Evolutionary conservation across 805 yeast genomes (phyloP).

Genomic region (Tetrapisispora taiwanensis): DNA sequence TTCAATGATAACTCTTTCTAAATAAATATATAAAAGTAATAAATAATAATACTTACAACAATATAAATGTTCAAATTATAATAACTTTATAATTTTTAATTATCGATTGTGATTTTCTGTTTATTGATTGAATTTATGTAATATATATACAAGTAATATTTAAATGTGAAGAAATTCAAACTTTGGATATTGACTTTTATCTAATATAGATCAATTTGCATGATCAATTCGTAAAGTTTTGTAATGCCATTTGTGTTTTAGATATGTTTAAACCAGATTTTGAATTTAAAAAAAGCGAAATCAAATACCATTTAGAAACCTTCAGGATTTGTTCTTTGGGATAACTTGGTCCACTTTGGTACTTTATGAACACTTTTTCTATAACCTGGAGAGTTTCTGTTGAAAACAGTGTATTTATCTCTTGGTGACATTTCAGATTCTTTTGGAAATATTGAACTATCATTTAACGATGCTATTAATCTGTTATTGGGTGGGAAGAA

Average conservation of each 20-base stretch:
- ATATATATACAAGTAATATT: neutral
- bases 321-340: slow-evolving; percentile 71
- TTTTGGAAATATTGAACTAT: slow-evolving; percentile 50
- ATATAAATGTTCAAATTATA: neutral
- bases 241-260: too few relatives aligned
- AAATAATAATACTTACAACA: too few relatives aligned
- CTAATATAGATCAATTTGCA: too few relatives aligned
- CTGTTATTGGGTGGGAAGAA: slow-evolving; percentile 21
- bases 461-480: slow-evolving; percentile 21
- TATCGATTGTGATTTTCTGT: neutral
- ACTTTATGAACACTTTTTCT: slow-evolving; percentile 81
- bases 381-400: slow-evolving; percentile 62
- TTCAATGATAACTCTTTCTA: neutral
- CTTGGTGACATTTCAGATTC: slow-evolving; percentile 69
- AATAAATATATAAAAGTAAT: too few relatives aligned
- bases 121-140: neutral
- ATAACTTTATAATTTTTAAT: too few relatives aligned
- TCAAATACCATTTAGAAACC: slow-evolving; percentile 36
- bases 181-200: neutral
- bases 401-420: slow-evolving; percentile 84
- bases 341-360: slow-evolving; percentile 85
- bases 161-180: too few relatives aligned
- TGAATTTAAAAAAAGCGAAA: neutral
- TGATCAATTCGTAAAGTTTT: too few relatives aligned
- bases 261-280: too few relatives aligned